Evolutionary conservation across 1,284 basidiomycete species (phyloP), one percentile per base, ranked within the genome.

Genomic region (Cerrena zonata): DNA sequence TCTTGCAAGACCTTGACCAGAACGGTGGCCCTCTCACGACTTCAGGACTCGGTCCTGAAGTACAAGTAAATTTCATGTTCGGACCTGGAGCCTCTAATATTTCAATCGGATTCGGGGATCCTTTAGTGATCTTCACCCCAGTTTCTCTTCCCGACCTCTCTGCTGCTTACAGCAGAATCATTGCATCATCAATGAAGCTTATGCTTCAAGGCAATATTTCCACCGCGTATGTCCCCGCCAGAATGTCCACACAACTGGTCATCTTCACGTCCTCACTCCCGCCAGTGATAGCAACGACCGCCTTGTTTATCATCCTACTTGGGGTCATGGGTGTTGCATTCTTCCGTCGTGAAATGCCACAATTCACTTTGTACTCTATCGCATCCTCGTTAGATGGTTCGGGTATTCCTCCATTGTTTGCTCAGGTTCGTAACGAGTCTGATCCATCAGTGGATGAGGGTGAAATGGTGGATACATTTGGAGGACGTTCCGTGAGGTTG

Each of bases 301-400:
- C 44, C 21, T 34, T 49, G 19, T 49, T 49, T 26, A 22, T 49
- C 11, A 10, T 49, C 25, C 27, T 49, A 3, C 23, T 27, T n/a
- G 42, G 15, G 7, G 41, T 49, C 42, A 30, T 26, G n/a, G 18
- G 15, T 19, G 13, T 42, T 5, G 7, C 40, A 5, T 27, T 44
- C 19, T 44, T 49, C 41, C 22, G 48, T 27, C 41, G 27, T 13
- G 38, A 39, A 10, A 22, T 37, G 12, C 48, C 48, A 11, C 5
- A 34, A 22, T 49, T 49, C 38, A 49, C 39, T 10, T 22, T 49
- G 40, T 49, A 43, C 24, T 44, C 41, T 21, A 41, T 49, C 10
- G 48, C 48, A n/a, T 10, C 48, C n/a, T 25, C 48, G 13, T 45
- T 49, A 25, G 41, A 49, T 22, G 26, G 48, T 7, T 49, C 48